These are phyloP conservation scores for Colletotrichum viniferum DNA, from an alignment of 2,329 filamentous ascomycete species.

Conservation along the genomic window DNA sequence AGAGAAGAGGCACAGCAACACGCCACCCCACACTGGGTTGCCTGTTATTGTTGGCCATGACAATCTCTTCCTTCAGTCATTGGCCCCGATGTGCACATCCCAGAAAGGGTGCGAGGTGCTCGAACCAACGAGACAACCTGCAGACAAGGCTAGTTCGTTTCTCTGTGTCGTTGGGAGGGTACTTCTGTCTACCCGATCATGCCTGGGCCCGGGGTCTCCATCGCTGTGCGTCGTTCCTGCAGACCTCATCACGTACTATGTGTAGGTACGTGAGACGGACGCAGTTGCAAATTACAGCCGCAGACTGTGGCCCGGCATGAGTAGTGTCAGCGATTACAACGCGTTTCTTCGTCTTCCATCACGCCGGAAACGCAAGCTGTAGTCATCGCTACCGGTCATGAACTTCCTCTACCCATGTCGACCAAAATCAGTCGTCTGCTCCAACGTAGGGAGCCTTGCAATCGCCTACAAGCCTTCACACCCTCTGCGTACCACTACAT, in stretches of 20 bases:
- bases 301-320: not conserved
- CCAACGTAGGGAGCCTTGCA: not conserved
- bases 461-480: not conserved
- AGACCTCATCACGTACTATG: not conserved
- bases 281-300: not conserved
- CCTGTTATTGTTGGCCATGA: not conserved
- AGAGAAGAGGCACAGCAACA: not conserved
- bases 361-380: not conserved
- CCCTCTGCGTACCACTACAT: not conserved
- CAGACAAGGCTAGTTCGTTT: not conserved
- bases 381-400: not conserved
- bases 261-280: not conserved
- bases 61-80: not conserved
- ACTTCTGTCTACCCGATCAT: not conserved
- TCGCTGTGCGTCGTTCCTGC: not conserved
- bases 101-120: not conserved
- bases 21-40: not conserved
- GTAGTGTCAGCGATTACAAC: not conserved
- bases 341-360: not conserved
- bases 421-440: not conserved
- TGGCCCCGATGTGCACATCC: not conserved
- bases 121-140: not conserved
- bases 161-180: not conserved
- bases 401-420: not conserved
- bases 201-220: not conserved